These are phyloP conservation scores for Yarrowia phangngaensis DNA, from an alignment of 805 yeast genomes.

Conservation along the genomic window DNA sequence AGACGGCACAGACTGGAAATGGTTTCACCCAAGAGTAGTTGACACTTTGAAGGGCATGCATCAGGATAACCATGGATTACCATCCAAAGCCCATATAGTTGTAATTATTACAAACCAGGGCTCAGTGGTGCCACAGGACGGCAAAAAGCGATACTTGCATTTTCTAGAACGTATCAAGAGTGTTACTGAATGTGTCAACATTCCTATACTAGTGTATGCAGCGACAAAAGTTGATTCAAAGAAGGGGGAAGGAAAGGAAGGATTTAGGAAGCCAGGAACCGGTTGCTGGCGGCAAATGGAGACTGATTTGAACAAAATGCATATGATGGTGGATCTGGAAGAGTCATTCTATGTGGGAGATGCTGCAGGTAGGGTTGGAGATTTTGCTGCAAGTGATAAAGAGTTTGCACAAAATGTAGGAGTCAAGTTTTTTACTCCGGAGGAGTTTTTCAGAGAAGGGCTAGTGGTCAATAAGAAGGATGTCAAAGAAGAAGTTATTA, in stretches of 20 bases:
- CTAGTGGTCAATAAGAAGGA: background rate
- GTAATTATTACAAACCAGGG: slow-evolving; percentile 89
- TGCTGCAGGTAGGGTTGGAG: slow-evolving; percentile 82
- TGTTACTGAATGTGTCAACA: slow-evolving; percentile 35
- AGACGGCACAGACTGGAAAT: slow-evolving; percentile 70
- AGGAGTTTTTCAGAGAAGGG: slow-evolving; percentile 48
- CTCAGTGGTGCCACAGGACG: slow-evolving; percentile 46
- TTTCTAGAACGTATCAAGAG: slow-evolving; percentile 36
- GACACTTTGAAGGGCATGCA: slow-evolving; percentile 12
- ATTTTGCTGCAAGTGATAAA: slow-evolving; percentile 76
- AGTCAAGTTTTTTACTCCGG: slow-evolving; percentile 64
- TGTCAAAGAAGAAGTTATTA: background rate
- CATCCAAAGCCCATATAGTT: slow-evolving; percentile 41
- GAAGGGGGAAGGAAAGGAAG: slow-evolving; percentile 30
- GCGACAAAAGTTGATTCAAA: slow-evolving; percentile 54
- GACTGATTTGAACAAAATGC: slow-evolving; percentile 40
- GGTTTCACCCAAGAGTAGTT: slow-evolving; percentile 41
- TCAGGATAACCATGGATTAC: slow-evolving; percentile 26
- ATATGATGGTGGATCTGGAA: slow-evolving; percentile 42
- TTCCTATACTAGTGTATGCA: slow-evolving; percentile 53
- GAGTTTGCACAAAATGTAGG: slow-evolving; percentile 60
- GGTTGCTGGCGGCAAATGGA: slow-evolving; percentile 72
- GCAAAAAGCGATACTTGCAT: slow-evolving; percentile 41
- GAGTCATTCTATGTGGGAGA: slow-evolving; percentile 80
- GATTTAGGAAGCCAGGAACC: slow-evolving; percentile 59